A percentile compares a stretch with the other conserved stretches of the same genome.
phyloP scores from a whole-genome alignment of 1,284 basidiomycete species.

The Cryptococcus sp. region DNA sequence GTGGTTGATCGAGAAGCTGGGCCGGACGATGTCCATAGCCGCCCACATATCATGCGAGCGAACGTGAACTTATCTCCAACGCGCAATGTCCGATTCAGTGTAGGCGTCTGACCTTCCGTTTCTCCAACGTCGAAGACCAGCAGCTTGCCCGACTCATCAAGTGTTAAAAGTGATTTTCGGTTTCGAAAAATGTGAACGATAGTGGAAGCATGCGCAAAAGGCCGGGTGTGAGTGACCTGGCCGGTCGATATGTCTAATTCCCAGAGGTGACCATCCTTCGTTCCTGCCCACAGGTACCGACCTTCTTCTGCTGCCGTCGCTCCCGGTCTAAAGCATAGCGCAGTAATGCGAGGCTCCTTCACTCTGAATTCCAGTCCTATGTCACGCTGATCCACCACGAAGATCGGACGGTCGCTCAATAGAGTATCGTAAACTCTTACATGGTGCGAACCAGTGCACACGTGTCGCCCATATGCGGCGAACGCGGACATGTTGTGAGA shows the following conservation, averaged over 20 bases:
- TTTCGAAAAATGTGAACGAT: constrained; percentile 73
- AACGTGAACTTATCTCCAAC: constrained; percentile 80
- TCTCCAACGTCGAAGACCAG: constrained; percentile 62
- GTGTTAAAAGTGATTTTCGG: constrained; percentile 66
- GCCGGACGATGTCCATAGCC: constrained; percentile 70
- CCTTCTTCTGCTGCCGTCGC: constrained; percentile 54
- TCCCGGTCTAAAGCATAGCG: constrained; percentile 71
- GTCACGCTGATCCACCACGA: constrained; percentile 64
- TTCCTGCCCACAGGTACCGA: constrained; percentile 75
- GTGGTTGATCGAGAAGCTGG: constrained; percentile 50
- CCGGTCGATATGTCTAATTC: constrained; percentile 74
- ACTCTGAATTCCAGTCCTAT: constrained; percentile 58
- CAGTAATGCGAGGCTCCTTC: constrained; percentile 70
- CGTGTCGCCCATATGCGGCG: constrained; percentile 63
- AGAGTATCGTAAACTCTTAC: constrained; percentile 61
- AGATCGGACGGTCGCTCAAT: constrained; percentile 48
- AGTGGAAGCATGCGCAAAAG: constrained; percentile 64
- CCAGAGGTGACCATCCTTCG: constrained; percentile 80
- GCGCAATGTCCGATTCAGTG: constrained; percentile 64
- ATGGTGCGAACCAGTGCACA: constrained; percentile 66
- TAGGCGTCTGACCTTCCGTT: constrained; percentile 41
- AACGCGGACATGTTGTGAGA: constrained; percentile 57
- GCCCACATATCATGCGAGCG: constrained; percentile 67
- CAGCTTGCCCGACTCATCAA: constrained; percentile 81
- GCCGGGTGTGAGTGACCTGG: constrained; percentile 60